phyloP scores from a whole-genome alignment of 345 rosid species.

The Dovyalis caffra region DNA sequence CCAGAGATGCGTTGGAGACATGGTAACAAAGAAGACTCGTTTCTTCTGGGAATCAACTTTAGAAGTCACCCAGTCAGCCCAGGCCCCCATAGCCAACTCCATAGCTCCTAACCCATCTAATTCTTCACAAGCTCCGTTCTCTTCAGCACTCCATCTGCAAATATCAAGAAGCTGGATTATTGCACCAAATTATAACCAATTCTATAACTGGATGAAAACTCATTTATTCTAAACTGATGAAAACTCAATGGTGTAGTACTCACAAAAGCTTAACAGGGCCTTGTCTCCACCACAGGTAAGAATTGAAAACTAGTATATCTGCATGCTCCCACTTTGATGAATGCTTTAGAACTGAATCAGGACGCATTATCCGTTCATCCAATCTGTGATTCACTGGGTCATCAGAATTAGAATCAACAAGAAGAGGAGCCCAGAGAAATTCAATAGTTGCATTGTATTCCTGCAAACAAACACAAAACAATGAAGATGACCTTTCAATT shows the following conservation, averaged over 20 bases:
- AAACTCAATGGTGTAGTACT: conserved; percentile 21
- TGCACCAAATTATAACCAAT: neutral
- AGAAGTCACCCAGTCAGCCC: conserved; percentile 87
- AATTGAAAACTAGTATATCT: conserved; percentile 81
- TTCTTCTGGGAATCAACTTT: conserved; percentile 47
- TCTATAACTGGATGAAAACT: neutral
- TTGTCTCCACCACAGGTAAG: conserved; percentile 99
- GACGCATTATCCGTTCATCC: conserved; percentile 72
- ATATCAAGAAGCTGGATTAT: conserved; percentile 1
- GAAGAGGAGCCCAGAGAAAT: conserved; percentile 94
- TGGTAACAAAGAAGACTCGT: conserved; percentile 75
- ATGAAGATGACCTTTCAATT: neutral
- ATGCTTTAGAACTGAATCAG: conserved; percentile 89
- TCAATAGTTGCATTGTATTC: conserved; percentile 91
- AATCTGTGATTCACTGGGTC: conserved; percentile 93
- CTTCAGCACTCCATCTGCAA: conserved; percentile 82
- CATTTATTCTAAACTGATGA: conserved; percentile 3
- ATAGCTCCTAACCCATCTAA: conserved; percentile 69
- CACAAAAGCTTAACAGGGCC: conserved; percentile 83
- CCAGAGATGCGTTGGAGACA: conserved; percentile 96
- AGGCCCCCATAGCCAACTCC: conserved; percentile 88
- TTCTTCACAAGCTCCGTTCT: conserved; percentile 70
- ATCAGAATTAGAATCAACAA: conserved; percentile 95
- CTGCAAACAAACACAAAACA: conserved; percentile 36
- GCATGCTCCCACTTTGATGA: conserved; percentile 87